Conservation (phyloP, 2,329 filamentous ascomycete species). For the Botrytis tulipae region DNA sequence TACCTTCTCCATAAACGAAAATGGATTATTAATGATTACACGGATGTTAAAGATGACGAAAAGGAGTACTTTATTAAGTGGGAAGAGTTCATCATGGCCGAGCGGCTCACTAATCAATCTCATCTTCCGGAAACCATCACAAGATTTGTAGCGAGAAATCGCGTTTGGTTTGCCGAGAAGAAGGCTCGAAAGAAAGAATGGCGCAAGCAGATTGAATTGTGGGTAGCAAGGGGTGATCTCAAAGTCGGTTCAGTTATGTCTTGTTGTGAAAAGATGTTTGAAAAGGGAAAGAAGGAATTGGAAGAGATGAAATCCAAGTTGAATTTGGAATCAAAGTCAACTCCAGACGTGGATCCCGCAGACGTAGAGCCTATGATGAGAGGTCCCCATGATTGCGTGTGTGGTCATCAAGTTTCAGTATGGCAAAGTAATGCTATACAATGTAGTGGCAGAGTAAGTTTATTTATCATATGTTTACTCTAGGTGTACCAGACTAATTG, state of each 20-base stretch:
- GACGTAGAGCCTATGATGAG: background rate
- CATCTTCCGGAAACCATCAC: constrained; percentile 27
- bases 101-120: constrained; percentile 29
- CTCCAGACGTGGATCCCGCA: constrained; percentile 13
- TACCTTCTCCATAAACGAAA: constrained; percentile 36
- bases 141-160: constrained; percentile 32
- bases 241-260: background rate
- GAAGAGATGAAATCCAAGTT: background rate
- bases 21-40: constrained; percentile 36
- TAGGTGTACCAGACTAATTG: background rate
- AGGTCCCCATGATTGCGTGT: constrained; percentile 26
- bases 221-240: constrained; percentile 25
- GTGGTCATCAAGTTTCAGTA: constrained; percentile 25
- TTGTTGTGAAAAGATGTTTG: constrained; percentile 24
- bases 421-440: background rate
- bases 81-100: constrained; percentile 34
- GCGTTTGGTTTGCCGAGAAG: constrained; percentile 32
- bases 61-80: constrained; percentile 37
- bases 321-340: background rate
- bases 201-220: constrained; percentile 27
- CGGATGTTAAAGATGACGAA: constrained; percentile 33
- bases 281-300: constrained; percentile 12
- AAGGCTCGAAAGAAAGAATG: constrained; percentile 29
- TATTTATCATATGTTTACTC: background rate
- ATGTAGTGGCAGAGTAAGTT: constrained; percentile 22